Evolutionary conservation across 2,329 filamentous ascomycete species (phyloP).

Genomic region (Neofusicoccum sp.): DNA sequence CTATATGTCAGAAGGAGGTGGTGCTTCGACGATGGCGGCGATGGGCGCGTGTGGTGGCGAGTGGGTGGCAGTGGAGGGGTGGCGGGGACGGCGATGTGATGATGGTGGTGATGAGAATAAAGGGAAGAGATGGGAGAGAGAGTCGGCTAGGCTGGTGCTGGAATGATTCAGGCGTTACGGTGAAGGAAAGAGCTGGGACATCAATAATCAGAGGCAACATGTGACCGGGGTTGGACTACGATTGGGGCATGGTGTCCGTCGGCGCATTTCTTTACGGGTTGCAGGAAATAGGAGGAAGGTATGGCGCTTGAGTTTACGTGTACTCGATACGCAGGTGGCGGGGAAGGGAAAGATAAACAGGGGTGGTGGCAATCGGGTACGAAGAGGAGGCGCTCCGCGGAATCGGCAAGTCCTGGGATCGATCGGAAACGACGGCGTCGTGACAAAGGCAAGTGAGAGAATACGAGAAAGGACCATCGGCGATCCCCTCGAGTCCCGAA

Average conservation of each 20-base stretch:
- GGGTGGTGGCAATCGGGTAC: slow-evolving; percentile 5
- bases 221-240: too few species aligned
- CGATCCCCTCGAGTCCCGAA: slow-evolving; percentile 8
- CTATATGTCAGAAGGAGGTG: neutral
- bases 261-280: too few species aligned
- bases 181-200: too few species aligned
- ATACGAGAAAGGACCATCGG: slow-evolving; percentile 13
- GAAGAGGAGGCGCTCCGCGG: neutral
- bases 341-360: neutral
- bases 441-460: neutral
- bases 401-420: neutral
- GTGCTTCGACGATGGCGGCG: neutral
- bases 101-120: neutral
- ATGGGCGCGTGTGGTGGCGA: neutral
- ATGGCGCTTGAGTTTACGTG: too few species aligned
- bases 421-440: slow-evolving; percentile 7
- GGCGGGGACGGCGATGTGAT: neutral
- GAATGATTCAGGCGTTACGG: too few species aligned
- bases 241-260: too few species aligned
- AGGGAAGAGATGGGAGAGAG: neutral
- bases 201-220: too few species aligned
- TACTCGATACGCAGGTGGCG: neutral
- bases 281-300: too few species aligned
- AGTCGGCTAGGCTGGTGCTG: neutral
- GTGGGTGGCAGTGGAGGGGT: neutral